Conservation (phyloP, 2,329 filamentous ascomycete genomes). For the Colletotrichum aenigma region DNA sequence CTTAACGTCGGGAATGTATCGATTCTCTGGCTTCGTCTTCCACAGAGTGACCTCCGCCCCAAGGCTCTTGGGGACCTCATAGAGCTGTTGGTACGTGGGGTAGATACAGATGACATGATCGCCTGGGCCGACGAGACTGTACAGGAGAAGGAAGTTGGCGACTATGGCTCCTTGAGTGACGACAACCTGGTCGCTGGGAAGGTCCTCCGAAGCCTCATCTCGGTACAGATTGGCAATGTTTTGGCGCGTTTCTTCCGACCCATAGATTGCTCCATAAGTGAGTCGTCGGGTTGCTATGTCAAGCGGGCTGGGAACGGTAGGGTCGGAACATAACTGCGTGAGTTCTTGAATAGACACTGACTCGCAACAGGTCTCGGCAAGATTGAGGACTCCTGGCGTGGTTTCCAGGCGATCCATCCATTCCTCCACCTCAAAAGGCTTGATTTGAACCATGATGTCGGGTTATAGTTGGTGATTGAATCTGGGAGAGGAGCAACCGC, state of each 20-base stretch:
- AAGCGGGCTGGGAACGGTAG: slow-evolving; percentile 44
- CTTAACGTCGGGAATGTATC: slow-evolving; percentile 67
- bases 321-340: slow-evolving; percentile 59
- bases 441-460: slow-evolving; percentile 33
- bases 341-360: slow-evolving; percentile 76
- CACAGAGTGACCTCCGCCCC: slow-evolving; percentile 78
- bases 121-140: slow-evolving; percentile 68
- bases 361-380: slow-evolving; percentile 79
- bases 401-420: slow-evolving; percentile 68
- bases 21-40: slow-evolving; percentile 66
- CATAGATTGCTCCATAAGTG: slow-evolving; percentile 77
- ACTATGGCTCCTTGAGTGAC: slow-evolving; percentile 78
- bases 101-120: slow-evolving; percentile 86
- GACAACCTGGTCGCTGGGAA: slow-evolving; percentile 63
- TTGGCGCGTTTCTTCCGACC: slow-evolving; percentile 65
- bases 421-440: slow-evolving; percentile 70
- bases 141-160: slow-evolving; percentile 77
- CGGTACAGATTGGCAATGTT: slow-evolving; percentile 71
- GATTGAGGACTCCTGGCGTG: slow-evolving; percentile 65
- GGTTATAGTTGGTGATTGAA: neutral
- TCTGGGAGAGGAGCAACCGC: neutral
- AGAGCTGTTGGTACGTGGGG: slow-evolving; percentile 83
- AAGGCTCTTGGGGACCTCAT: slow-evolving; percentile 70
- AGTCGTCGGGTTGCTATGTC: slow-evolving; percentile 56
- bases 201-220: slow-evolving; percentile 39